phyloP scores from a whole-genome alignment of 257 asterid species.

The Penstemon eatonii region DNA sequence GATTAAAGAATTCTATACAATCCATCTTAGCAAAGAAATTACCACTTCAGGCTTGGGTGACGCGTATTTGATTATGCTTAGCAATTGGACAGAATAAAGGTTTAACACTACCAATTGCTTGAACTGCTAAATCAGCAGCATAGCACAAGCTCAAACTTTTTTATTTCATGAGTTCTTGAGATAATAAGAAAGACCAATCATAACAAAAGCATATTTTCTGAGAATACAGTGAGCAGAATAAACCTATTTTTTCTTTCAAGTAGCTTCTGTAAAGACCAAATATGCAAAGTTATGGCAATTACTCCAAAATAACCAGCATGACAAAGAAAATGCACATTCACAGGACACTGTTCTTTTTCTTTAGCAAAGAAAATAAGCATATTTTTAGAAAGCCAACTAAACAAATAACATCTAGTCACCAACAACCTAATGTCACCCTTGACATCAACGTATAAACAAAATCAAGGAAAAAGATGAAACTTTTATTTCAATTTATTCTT shows the following conservation, averaged over 20 bases:
- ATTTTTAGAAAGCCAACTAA: conserved; percentile 15
- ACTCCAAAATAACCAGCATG: conserved; percentile 3
- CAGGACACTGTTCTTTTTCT: conserved; percentile 1
- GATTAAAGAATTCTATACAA: too few species aligned
- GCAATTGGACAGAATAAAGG: not conserved
- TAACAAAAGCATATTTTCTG: not conserved
- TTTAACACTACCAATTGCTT: conserved; percentile 1
- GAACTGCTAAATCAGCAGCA: not conserved
- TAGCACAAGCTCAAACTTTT: not conserved
- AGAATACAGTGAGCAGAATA: conserved; percentile 1
- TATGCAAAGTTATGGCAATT: conserved; percentile 4
- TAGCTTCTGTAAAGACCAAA: not conserved
- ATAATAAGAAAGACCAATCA: not conserved
- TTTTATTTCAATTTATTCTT: not conserved
- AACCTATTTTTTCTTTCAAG: conserved; percentile 6
- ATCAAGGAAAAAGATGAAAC: not conserved
- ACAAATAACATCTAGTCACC: conserved; percentile 17
- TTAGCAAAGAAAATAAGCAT: conserved; percentile 9
- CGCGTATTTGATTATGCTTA: too few species aligned
- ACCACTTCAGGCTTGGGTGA: too few species aligned
- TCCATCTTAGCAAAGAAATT: too few species aligned
- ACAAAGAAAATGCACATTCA: conserved; percentile 19
- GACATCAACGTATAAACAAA: not conserved
- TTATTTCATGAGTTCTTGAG: not conserved
- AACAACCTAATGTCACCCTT: conserved; percentile 7